These are phyloP conservation scores for Fusarium pseudonygamai DNA, from an alignment of 2,329 filamentous ascomycete species.

Conservation along the genomic window DNA sequence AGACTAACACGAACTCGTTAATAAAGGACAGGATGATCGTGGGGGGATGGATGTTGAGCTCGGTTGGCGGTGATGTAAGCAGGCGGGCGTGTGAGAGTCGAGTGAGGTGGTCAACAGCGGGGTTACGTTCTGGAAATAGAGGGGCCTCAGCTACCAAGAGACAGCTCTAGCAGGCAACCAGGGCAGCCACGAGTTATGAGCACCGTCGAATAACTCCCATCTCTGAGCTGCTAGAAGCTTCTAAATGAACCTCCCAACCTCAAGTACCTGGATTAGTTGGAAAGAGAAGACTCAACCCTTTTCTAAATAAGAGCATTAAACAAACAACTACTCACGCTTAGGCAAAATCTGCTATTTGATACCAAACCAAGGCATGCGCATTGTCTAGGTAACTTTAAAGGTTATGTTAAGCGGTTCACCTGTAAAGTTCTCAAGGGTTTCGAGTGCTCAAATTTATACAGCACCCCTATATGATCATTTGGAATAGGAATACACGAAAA, in stretches of 20 bases:
- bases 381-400: background rate
- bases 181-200: background rate
- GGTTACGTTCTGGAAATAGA: slow-evolving; percentile 4
- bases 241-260: background rate
- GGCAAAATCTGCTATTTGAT: background rate
- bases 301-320: background rate
- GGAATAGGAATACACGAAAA: background rate
- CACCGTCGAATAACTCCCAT: background rate
- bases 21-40: slow-evolving; percentile 6
- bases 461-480: background rate
- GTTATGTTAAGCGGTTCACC: background rate
- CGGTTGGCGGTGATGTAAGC: slow-evolving; percentile 34
- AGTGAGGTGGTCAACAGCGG: slow-evolving; percentile 12
- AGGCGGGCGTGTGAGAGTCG: background rate
- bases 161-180: slow-evolving; percentile 18
- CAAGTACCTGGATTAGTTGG: too few species aligned
- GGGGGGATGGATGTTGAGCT: slow-evolving; percentile 21
- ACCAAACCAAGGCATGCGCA: background rate
- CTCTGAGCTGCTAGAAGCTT: slow-evolving; percentile 16
- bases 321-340: background rate
- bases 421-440: background rate
- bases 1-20: background rate
- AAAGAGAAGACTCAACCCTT: background rate
- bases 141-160: background rate
- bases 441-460: too few species aligned